These are phyloP conservation scores for Amphibolis antarctica DNA, from an alignment of 106 monocot genomes.

Conservation along the genomic window DNA sequence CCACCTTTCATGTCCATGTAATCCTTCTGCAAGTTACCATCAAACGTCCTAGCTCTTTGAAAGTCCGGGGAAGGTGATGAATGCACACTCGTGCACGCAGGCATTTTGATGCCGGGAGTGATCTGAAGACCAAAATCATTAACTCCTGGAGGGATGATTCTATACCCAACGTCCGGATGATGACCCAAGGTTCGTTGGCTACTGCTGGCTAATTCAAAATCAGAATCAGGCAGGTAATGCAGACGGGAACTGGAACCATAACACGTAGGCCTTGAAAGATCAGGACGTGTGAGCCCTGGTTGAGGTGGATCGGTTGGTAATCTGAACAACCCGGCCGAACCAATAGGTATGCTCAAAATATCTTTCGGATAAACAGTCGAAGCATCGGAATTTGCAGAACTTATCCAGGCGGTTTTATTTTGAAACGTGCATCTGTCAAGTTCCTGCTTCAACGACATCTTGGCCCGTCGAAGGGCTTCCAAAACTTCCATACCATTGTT, in stretches of 20 bases:
- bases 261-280: not conserved
- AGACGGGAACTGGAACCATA: conserved; percentile 20
- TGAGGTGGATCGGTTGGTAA: conserved; percentile 40
- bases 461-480: conserved; percentile 51
- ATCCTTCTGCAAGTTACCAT: not conserved
- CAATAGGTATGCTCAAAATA: conserved; percentile 18
- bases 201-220: conserved; percentile 3
- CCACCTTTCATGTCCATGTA: not conserved
- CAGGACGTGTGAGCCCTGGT: conserved; percentile 9
- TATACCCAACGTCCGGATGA: conserved; percentile 14
- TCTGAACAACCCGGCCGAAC: conserved; percentile 40
- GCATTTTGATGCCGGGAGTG: not conserved
- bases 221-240: not conserved
- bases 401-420: conserved; percentile 11
- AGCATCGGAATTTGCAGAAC: conserved; percentile 7
- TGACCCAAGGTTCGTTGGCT: not conserved
- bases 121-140: conserved; percentile 6
- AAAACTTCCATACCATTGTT: conserved; percentile 31
- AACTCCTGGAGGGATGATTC: conserved; percentile 5
- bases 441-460: conserved; percentile 37
- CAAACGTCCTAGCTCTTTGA: not conserved
- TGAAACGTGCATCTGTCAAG: conserved; percentile 9
- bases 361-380: not conserved
- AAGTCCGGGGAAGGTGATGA: not conserved
- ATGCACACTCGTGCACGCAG: conserved; percentile 5